Percentiles rank a stretch among this genome's conserved stretches.
Evolutionary conservation across 441 rosid genomes (phyloP).

Genomic region (Hypseocharis bilobata): DNA sequence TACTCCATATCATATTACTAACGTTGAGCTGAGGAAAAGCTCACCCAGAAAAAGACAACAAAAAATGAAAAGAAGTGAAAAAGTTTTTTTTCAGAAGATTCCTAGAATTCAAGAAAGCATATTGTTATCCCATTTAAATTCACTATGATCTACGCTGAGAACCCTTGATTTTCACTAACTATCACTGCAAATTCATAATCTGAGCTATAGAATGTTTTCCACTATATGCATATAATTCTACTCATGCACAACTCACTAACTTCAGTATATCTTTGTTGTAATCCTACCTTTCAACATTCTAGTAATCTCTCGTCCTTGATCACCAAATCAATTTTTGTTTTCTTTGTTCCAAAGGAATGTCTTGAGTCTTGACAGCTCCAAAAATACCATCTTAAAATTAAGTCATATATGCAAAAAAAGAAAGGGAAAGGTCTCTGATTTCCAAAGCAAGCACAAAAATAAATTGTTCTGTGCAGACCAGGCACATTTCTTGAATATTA

Average conservation of each 20-base stretch:
- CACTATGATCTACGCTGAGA: too few species aligned
- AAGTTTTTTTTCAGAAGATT: not conserved
- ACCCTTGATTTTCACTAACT: too few species aligned
- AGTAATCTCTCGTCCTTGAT: not conserved
- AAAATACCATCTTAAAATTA: not conserved
- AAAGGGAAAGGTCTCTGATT: not conserved
- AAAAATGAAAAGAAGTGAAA: not conserved
- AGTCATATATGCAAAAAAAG: not conserved
- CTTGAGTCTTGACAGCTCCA: not conserved
- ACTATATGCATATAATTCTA: too few species aligned
- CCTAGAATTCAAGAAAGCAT: not conserved
- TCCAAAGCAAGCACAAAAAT: not conserved
- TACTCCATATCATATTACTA: not conserved
- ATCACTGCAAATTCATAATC: too few species aligned
- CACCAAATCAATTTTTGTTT: too few species aligned
- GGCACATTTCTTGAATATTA: not conserved
- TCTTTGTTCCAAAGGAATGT: not conserved
- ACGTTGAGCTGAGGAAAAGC: not conserved
- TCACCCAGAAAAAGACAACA: not conserved
- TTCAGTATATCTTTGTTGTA: too few species aligned
- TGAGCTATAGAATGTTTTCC: too few species aligned
- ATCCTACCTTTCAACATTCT: not conserved
- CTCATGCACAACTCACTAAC: too few species aligned
- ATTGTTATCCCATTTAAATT: not conserved
- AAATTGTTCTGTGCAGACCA: not conserved